Conservation (phyloP, 768 basidiomycete genomes). For the Leucocoprinus leucothites region DNA sequence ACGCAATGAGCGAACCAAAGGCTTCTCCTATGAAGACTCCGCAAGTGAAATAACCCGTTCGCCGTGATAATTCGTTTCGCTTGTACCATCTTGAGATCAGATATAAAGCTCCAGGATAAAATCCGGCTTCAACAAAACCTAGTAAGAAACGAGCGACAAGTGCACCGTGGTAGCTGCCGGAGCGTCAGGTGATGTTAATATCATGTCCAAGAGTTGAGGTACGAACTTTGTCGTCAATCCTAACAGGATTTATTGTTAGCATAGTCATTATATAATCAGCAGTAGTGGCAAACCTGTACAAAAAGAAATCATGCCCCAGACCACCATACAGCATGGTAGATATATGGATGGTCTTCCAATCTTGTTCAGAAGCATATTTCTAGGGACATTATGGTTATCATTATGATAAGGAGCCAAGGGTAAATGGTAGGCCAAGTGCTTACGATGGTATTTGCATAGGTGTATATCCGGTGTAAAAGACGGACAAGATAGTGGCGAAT, state of each 20-base stretch:
- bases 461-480: slow-evolving; percentile 66
- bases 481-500: slow-evolving; percentile 57
- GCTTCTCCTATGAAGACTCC: slow-evolving; percentile 79
- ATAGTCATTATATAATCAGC: neutral
- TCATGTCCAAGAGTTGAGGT: neutral
- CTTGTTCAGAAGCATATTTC: slow-evolving; percentile 67
- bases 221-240: slow-evolving; percentile 40
- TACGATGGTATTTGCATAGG: slow-evolving; percentile 74
- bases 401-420: no score
- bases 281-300: slow-evolving; percentile 37
- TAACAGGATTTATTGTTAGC: slow-evolving; percentile 11
- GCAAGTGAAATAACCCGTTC: slow-evolving; percentile 66
- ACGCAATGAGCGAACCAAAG: slow-evolving; percentile 76
- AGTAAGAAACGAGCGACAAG: slow-evolving; percentile 72
- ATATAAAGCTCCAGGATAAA: slow-evolving; percentile 68
- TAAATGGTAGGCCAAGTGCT: slow-evolving; percentile 4
- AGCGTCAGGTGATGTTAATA: neutral
- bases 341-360: slow-evolving; percentile 64
- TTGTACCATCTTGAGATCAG: slow-evolving; percentile 73
- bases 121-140: slow-evolving; percentile 68
- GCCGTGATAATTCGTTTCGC: slow-evolving; percentile 62
- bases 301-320: slow-evolving; percentile 61
- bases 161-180: slow-evolving; percentile 54
- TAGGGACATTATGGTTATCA: no score
- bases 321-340: slow-evolving; percentile 56